Percentiles rank a stretch among this genome's conserved stretches.
Evolutionary conservation across 805 yeast species (phyloP).

Genomic region (Sporopachydermia quercuum): DNA sequence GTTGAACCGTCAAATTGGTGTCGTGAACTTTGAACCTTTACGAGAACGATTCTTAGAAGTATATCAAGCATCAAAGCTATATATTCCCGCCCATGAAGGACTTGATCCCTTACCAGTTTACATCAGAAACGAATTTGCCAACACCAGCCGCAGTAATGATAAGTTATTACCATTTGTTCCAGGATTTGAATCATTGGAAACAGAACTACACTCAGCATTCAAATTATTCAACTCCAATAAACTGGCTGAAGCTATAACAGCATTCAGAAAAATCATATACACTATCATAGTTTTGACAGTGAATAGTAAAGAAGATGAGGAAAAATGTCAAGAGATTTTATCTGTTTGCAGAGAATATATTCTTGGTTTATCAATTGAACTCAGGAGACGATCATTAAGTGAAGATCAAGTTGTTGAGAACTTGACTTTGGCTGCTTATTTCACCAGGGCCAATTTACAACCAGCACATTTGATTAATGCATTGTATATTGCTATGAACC

Average conservation of each 20-base stretch:
- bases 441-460: slow-evolving; percentile 72
- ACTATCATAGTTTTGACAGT: slow-evolving; percentile 60
- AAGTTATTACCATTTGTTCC: slow-evolving; percentile 55
- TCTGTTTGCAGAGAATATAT: slow-evolving; percentile 78
- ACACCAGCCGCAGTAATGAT: slow-evolving; percentile 39
- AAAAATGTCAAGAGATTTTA: slow-evolving; percentile 56
- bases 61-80: slow-evolving; percentile 66
- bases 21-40: slow-evolving; percentile 76
- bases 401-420: slow-evolving; percentile 59
- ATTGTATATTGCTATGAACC: slow-evolving; percentile 88
- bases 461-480: slow-evolving; percentile 79
- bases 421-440: slow-evolving; percentile 90
- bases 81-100: slow-evolving; percentile 59
- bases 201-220: slow-evolving; percentile 55
- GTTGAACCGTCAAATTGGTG: slow-evolving; percentile 78
- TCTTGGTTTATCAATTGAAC: slow-evolving; percentile 81
- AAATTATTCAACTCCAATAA: slow-evolving; percentile 72
- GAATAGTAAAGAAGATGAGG: slow-evolving; percentile 57
- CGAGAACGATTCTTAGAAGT: slow-evolving; percentile 71
- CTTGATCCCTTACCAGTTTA: slow-evolving; percentile 55
- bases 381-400: slow-evolving; percentile 62
- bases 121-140: slow-evolving; percentile 32
- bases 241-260: slow-evolving; percentile 62
- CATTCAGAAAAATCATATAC: slow-evolving; percentile 70
- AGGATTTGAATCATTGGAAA: slow-evolving; percentile 53